A percentile compares a stretch with the other conserved stretches of the same genome.
phyloP scores from a whole-genome alignment of 306 rosid species.

The Fragaria ananassa region DNA sequence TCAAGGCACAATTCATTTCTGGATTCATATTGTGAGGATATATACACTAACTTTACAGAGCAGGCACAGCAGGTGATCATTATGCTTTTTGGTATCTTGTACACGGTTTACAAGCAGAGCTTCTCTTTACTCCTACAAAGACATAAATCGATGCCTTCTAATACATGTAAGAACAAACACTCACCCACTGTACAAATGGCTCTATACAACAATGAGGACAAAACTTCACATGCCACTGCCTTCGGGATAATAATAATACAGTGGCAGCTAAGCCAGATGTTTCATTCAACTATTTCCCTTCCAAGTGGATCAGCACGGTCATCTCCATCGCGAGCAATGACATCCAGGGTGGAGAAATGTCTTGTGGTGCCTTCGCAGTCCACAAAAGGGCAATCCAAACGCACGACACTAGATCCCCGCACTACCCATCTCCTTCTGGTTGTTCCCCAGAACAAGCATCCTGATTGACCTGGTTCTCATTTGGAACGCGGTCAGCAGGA shows the following conservation, averaged over 20 bases:
- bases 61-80: constrained; percentile 34
- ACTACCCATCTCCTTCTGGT: constrained; percentile 53
- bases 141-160: constrained; percentile 36
- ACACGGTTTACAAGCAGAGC: constrained; percentile 46
- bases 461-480: constrained; percentile 66
- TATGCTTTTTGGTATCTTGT: constrained; percentile 29
- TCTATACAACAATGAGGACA: constrained; percentile 59
- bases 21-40: constrained; percentile 34
- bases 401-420: constrained; percentile 23
- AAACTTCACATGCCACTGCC: constrained; percentile 41
- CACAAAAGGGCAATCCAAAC: constrained; percentile 27
- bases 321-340: background rate
- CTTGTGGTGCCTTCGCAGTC: constrained; percentile 27
- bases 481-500: constrained; percentile 87
- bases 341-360: constrained; percentile 21
- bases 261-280: constrained; percentile 23
- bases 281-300: constrained; percentile 27
- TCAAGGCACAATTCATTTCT: constrained; percentile 22
- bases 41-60: constrained; percentile 56
- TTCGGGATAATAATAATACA: constrained; percentile 22
- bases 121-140: constrained; percentile 20
- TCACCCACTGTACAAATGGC: constrained; percentile 72
- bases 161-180: constrained; percentile 48
- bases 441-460: constrained; percentile 54
- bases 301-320: background rate